Conservation (phyloP, 805 yeast species). For the Limtongozyma cylindracea region DNA sequence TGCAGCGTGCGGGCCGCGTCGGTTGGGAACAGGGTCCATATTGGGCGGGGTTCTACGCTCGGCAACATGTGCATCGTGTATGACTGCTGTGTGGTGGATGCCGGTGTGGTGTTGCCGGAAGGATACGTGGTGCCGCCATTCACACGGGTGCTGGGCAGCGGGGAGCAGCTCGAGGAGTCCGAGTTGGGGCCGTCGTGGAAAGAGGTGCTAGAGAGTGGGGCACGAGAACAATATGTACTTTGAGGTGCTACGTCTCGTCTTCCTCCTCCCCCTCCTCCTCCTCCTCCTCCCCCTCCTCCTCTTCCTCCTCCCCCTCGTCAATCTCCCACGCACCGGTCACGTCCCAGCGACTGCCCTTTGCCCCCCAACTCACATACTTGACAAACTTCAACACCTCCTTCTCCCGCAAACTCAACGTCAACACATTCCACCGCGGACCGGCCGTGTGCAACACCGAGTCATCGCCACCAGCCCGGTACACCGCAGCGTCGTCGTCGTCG, state of each 20-base stretch:
- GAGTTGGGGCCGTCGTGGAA: too few species aligned
- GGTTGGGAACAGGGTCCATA: too few species aligned
- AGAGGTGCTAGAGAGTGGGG: too few species aligned
- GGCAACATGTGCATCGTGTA: too few species aligned
- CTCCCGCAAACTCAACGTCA: constrained; percentile 61
- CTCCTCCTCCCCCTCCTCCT: neutral
- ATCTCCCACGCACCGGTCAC: constrained; percentile 61
- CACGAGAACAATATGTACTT: neutral
- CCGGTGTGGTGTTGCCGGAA: too few species aligned
- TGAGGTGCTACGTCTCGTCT: neutral
- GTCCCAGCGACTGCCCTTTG: constrained; percentile 89
- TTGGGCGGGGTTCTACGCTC: too few species aligned
- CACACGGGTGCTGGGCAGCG: too few species aligned
- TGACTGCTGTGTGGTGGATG: too few species aligned
- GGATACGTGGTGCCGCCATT: too few species aligned
- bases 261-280: neutral
- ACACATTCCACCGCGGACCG: constrained; percentile 65
- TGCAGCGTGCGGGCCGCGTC: too few species aligned
- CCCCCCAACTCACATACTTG: constrained; percentile 72
- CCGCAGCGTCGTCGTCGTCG: constrained; percentile 61
- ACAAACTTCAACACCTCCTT: constrained; percentile 73
- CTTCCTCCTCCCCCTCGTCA: constrained; percentile 3
- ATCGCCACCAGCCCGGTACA: constrained; percentile 29
- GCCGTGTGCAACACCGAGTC: constrained; percentile 59
- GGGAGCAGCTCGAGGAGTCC: too few species aligned